Evolutionary conservation across 306 rosid genomes (phyloP), one percentile per base, ranked within the genome.

Genomic region (Geum urbanum): DNA sequence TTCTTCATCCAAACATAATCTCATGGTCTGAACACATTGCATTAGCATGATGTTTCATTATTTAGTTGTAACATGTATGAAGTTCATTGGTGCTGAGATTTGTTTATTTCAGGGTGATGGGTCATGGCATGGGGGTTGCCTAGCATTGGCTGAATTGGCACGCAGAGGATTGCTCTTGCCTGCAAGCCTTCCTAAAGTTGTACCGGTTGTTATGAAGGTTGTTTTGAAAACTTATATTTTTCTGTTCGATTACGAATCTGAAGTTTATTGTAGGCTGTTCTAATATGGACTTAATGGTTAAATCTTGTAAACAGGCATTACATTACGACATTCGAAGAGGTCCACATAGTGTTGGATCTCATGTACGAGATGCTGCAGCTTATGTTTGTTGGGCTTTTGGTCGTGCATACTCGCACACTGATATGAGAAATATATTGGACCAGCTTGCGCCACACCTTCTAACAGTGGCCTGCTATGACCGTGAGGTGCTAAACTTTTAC

Each of bases 351-450:
- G 95, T 88, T 74, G 99, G 99, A 48, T 88, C 99, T 83, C 92
- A 94, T 83, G 97, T 91, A 54, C 97, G 99, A 69, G 99, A 94
- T 77, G 95, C 99, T 77, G 95, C 97, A 61, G 95, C 99, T 68
- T 94, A 86, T 72, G 99, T 94, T 67, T 94, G 99, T 85, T 94
- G 99, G 97, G 97, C 99, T 46, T 91, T 94, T 86, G 99, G 97
- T 54, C 97, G 97, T 75, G 95, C 97, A 51, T 94, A 91, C 82
- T 85, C 75, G 86, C 96, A 87, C 56, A 63, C 86, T 4, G 99
- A 94, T 80, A 89, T 94, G 95, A 86, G 84, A 73, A 83, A 52
- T 60, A 76, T 94, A 57, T 78, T 91, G 82, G 86, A 88, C 71
- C 89, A 88, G 82, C 90, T 94, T 73, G 95, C 96, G 12, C 95